A percentile compares a stretch with the other conserved stretches of the same genome.
Conservation (phyloP, 2,329 filamentous ascomycete genomes). For the Colletotrichum cuscutae region DNA sequence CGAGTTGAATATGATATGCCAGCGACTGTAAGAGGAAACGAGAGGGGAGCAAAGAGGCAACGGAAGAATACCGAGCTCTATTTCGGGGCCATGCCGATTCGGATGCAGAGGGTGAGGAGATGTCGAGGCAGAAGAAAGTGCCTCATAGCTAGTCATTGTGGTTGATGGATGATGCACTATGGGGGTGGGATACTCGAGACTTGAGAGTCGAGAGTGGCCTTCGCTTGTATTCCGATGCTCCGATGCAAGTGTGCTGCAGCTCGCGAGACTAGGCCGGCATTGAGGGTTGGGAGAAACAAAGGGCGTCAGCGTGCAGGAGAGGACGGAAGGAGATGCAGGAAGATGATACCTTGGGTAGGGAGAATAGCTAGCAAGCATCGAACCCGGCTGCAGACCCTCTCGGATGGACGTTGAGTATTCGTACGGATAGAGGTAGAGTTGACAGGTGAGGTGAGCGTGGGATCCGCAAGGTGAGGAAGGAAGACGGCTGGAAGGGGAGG, state of each 20-base stretch:
- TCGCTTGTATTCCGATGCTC: background rate
- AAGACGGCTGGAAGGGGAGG: background rate
- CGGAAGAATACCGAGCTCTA: conserved; percentile 24
- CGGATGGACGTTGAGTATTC: background rate
- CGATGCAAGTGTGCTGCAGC: conserved; percentile 18
- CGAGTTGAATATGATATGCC: background rate
- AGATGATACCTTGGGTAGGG: conserved; percentile 3
- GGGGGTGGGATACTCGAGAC: background rate
- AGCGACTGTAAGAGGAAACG: background rate
- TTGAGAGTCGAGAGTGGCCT: background rate
- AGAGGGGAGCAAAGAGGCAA: background rate
- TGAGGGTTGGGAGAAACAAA: background rate
- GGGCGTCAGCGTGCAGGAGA: conserved; percentile 13
- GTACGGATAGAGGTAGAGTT: conserved; percentile 6
- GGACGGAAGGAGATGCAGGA: conserved; percentile 22
- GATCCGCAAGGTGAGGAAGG: background rate
- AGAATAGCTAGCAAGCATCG: background rate
- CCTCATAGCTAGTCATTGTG: background rate
- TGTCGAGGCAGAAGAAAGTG: background rate
- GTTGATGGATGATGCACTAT: background rate
- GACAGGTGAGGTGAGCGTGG: conserved; percentile 10
- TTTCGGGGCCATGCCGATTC: background rate
- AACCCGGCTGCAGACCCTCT: conserved; percentile 1
- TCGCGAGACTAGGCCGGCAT: conserved; percentile 19
- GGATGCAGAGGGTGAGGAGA: background rate